Base-by-base conservation (phyloP, 257 asterid species). In the Solanum ossicruentum region DNA sequence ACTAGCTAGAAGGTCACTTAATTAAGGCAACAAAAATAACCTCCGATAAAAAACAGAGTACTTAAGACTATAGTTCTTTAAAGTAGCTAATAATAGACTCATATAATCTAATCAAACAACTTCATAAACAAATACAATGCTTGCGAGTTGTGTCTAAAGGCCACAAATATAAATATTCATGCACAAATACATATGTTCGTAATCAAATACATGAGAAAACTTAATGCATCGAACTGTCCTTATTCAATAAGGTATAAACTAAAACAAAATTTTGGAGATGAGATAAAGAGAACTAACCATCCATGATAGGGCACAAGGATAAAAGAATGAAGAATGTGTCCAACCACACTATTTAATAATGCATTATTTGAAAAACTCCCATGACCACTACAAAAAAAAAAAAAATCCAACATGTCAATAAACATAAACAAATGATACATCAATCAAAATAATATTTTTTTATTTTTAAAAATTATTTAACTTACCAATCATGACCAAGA, bases 251-350 rank as follows among this genome's bases (percentile, higher is more conserved):
- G 9, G 49, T 8, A 36, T 36, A 57, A 57, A 57, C 8, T 17
- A 3, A 13, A 67, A 20, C 3, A 5, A 6, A 5, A 3, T 6
- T 45, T 47, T 49, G 1, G 13, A 51, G 4, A 51, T 16, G 12
- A 49, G 51, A 51, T 26, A 10, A 16, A 66, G n/a, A 66, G 47
- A 57, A 63, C 86, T 3, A 41, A 90, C 92, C 92, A 90, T 81
- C 92, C 92, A 87, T 90, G 91, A 80, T 87, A 90, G 11, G 92
- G 92, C 45, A 90, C 92, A 36, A 90, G 91, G 60, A 90, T 90
- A 8, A 83, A 79, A 32, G 92, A 90, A 83, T 90, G 92, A 67
- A 90, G 55, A 49, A 90, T 52, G 54, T 88, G 92, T 55, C 92
- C 92, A 20, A 87, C 75, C 43, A 88, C 80, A 80, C 79, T 84